A percentile compares a stretch with the other conserved stretches of the same genome.
Conservation (phyloP, 768 basidiomycete species). For the Calocybe cyanea region DNA sequence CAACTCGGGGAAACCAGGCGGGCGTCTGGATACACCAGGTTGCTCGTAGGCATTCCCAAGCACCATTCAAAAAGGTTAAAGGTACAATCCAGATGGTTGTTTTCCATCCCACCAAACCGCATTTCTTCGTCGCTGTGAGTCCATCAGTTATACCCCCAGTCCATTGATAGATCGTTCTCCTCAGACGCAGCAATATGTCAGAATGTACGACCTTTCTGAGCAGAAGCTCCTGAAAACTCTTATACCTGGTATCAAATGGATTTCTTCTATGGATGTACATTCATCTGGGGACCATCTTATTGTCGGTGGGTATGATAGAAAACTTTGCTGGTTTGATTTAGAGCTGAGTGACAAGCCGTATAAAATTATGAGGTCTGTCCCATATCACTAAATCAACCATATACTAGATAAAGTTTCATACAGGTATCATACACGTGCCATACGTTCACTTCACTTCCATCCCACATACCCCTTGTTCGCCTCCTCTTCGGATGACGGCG, state of each 20-base stretch:
- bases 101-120: slow-evolving; percentile 92
- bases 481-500: slow-evolving; percentile 94
- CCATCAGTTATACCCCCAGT: slow-evolving; percentile 7
- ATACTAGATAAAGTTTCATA: slow-evolving; percentile 1
- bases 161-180: slow-evolving; percentile 11
- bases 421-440: slow-evolving; percentile 92
- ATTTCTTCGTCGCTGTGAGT: slow-evolving; percentile 96
- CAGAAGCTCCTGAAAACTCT: slow-evolving; percentile 94
- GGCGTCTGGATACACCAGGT: slow-evolving; percentile 96
- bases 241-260: slow-evolving; percentile 94
- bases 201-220: slow-evolving; percentile 90
- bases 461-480: slow-evolving; percentile 94
- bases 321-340: slow-evolving; percentile 98
- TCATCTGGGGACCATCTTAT: slow-evolving; percentile 95
- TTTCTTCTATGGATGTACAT: slow-evolving; percentile 95
- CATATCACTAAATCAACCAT: slow-evolving; percentile 2
- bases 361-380: slow-evolving; percentile 81
- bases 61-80: slow-evolving; percentile 95
- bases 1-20: slow-evolving; percentile 64
- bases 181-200: slow-evolving; percentile 94
- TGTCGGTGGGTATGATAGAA: slow-evolving; percentile 96
- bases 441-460: slow-evolving; percentile 92
- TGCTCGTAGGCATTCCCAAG: slow-evolving; percentile 91
- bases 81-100: slow-evolving; percentile 86
- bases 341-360: slow-evolving; percentile 96